Conservation (phyloP, 345 rosid species). For the Populus alba region DNA sequence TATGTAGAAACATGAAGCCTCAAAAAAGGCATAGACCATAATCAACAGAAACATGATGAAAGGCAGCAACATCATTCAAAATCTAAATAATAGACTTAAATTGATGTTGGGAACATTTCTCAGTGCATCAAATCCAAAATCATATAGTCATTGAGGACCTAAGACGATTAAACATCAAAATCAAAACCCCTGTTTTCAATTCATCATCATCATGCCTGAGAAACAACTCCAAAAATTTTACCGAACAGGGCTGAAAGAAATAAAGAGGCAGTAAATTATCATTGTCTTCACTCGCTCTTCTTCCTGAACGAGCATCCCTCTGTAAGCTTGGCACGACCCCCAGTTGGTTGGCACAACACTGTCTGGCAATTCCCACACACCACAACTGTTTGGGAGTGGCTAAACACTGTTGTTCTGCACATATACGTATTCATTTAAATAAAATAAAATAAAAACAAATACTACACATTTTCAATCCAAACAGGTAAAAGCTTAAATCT, state of each 20-base stretch:
- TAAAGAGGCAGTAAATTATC: not conserved
- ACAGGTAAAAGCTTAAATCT: not conserved
- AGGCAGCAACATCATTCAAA: not conserved
- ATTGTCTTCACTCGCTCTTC: constrained; percentile 7
- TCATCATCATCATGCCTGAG: not conserved
- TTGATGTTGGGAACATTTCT: not conserved
- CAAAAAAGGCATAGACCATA: not conserved
- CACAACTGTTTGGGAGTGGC: constrained; percentile 15
- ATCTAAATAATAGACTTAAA: not conserved
- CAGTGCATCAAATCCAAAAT: not conserved
- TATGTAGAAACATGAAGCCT: not conserved
- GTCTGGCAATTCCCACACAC: constrained; percentile 19
- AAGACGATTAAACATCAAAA: not conserved
- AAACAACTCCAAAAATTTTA: not conserved
- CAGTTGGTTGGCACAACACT: constrained; percentile 18
- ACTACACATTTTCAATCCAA: no score
- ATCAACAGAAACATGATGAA: not conserved
- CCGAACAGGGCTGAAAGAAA: not conserved
- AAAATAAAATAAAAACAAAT: not conserved
- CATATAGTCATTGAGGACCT: not conserved
- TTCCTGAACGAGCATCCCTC: constrained; percentile 15
- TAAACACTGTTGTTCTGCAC: constrained; percentile 17
- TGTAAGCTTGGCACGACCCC: constrained; percentile 20
- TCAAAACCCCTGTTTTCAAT: not conserved
- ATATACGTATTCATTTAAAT: not conserved